Evolutionary conservation across 2,329 filamentous ascomycete species (phyloP).

Genomic region (Fusarium abutilonis): DNA sequence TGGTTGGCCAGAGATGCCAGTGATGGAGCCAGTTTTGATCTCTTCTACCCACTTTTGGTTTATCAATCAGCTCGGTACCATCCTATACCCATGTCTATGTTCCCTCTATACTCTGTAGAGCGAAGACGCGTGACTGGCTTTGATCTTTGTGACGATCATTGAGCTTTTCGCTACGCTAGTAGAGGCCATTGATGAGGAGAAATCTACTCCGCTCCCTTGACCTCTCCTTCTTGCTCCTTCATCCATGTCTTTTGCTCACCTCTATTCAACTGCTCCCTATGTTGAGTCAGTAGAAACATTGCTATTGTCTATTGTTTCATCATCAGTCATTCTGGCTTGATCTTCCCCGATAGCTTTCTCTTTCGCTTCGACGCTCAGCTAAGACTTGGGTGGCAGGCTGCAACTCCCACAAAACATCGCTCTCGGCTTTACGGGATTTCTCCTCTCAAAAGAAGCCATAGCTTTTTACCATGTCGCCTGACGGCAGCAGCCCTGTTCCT

Average conservation of each 20-base stretch:
- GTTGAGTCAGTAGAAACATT: conserved; percentile 4
- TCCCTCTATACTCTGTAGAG: background rate
- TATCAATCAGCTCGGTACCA: conserved; percentile 15
- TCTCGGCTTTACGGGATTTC: background rate
- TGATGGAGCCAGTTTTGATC: conserved; percentile 1
- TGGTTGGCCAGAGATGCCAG: conserved; percentile 5
- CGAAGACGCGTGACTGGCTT: conserved; percentile 5
- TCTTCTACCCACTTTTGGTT: background rate
- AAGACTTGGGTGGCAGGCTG: background rate
- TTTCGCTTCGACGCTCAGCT: too few relatives aligned
- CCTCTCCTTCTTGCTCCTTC: conserved; percentile 12
- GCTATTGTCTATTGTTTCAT: background rate
- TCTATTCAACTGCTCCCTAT: background rate
- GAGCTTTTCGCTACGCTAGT: conserved; percentile 9
- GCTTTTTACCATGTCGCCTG: conserved; percentile 52
- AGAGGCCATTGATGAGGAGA: conserved; percentile 10
- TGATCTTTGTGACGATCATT: conserved; percentile 21
- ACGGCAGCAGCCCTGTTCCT: conserved; percentile 54
- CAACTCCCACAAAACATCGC: background rate
- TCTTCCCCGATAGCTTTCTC: background rate
- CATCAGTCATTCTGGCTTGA: background rate
- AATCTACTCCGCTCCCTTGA: conserved; percentile 4
- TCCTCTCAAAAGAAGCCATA: background rate
- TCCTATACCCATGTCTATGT: conserved; percentile 17
- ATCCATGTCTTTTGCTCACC: conserved; percentile 8